phyloP scores from a whole-genome alignment of 73 alveolate genomes.

The Breviolum minutum region DNA sequence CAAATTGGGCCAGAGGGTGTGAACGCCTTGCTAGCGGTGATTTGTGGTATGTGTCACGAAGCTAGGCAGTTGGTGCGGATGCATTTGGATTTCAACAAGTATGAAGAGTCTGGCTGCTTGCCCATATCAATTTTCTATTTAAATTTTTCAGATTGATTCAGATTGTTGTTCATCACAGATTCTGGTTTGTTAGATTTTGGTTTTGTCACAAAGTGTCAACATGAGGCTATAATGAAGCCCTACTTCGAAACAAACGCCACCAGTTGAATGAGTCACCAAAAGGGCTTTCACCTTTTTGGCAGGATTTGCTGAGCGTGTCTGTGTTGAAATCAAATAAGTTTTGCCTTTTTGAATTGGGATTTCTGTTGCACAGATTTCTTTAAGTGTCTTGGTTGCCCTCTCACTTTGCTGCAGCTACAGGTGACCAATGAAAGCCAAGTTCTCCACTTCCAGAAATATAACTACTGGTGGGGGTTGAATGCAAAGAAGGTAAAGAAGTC shows the following conservation, averaged over 20 bases:
- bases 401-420: background rate
- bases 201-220: background rate
- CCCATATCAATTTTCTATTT: background rate
- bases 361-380: too few relatives aligned
- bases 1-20: background rate
- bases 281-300: background rate
- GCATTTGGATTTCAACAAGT: slow-evolving; percentile 26
- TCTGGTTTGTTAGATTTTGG: background rate
- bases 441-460: slow-evolving; percentile 14
- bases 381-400: too few relatives aligned
- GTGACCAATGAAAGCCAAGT: background rate
- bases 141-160: background rate
- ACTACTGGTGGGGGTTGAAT: background rate
- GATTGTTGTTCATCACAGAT: background rate
- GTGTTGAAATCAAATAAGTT: background rate
- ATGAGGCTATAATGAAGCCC: background rate
- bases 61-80: background rate
- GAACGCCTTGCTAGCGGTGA: background rate
- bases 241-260: slow-evolving; percentile 5
- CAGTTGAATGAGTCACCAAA: background rate
- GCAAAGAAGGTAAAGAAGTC: background rate
- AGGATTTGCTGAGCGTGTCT: background rate
- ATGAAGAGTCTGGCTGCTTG: background rate
- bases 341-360: background rate
- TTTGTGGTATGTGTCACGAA: slow-evolving; percentile 6